These are phyloP conservation scores for Marchantia paleacea DNA, from an alignment of 225 moss, liverwort and hornwort species.

Conservation along the genomic window DNA sequence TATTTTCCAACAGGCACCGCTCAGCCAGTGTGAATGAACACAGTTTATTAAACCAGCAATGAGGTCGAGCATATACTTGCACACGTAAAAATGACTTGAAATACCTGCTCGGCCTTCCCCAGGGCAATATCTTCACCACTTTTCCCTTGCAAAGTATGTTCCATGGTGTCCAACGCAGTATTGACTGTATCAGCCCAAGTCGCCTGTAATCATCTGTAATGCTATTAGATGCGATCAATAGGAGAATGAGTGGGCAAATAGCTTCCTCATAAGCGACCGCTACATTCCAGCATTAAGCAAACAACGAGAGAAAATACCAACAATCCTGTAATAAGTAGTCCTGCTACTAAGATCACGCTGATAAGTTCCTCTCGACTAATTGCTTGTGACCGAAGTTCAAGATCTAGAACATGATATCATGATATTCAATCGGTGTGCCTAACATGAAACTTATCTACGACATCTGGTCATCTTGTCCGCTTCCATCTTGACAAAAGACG, in stretches of 20 bases:
- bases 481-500: background rate
- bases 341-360: background rate
- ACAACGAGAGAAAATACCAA: background rate
- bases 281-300: background rate
- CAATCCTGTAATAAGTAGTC: background rate
- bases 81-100: background rate
- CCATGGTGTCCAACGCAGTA: constrained; percentile 56
- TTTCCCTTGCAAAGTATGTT: constrained; percentile 52
- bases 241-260: background rate
- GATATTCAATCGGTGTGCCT: background rate
- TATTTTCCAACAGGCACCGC: no score
- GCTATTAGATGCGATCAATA: background rate
- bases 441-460: background rate
- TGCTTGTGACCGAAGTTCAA: background rate
- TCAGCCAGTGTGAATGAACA: no score
- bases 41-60: no score
- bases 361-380: no score
- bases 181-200: constrained; percentile 64
- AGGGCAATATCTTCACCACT: constrained; percentile 54
- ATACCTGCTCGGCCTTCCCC: constrained; percentile 62
- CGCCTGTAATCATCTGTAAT: constrained; percentile 44
- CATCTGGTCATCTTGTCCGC: background rate
- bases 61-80: no score
- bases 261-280: background rate
- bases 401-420: background rate